Conservation (phyloP, 148 eudicot genomes). For the Chenopodium suecicum region DNA sequence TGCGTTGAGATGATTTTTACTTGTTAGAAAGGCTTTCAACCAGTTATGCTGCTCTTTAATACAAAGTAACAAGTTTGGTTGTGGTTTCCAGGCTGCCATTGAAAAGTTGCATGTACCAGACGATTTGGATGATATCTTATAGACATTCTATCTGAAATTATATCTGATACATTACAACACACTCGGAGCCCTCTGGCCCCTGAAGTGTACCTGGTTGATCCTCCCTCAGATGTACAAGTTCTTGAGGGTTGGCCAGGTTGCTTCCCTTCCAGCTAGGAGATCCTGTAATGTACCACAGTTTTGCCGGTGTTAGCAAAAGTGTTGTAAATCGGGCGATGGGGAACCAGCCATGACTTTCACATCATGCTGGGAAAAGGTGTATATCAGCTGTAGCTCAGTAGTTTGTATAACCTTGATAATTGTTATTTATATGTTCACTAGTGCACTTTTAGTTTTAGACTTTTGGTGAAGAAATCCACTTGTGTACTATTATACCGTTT, state of each 20-base stretch:
- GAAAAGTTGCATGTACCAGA: slow-evolving; percentile 98
- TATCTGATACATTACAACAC: slow-evolving; percentile 10
- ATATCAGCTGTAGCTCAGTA: slow-evolving; percentile 19
- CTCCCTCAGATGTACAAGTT: background rate
- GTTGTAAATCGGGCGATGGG: slow-evolving; percentile 15
- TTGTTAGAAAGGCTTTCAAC: background rate
- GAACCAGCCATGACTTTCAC: background rate
- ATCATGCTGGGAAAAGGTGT: slow-evolving; percentile 6
- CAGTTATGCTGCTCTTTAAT: background rate
- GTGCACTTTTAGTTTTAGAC: background rate
- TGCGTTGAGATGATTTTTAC: background rate
- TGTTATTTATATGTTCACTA: background rate
- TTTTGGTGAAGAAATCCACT: background rate
- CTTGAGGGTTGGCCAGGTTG: background rate
- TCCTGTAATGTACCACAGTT: slow-evolving; percentile 17
- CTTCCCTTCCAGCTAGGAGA: slow-evolving; percentile 12
- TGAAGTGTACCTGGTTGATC: slow-evolving; percentile 5
- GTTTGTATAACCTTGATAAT: slow-evolving; percentile 6
- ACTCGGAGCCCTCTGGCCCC: slow-evolving; percentile 8
- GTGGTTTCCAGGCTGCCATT: slow-evolving; percentile 70
- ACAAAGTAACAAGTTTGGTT: background rate
- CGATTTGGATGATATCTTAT: slow-evolving; percentile 59
- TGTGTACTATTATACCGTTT: background rate
- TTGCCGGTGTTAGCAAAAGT: slow-evolving; percentile 19
- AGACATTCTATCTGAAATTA: slow-evolving; percentile 4